Evolutionary conservation across 2,329 filamentous ascomycete genomes (phyloP), one percentile per base, ranked within the genome.

Genomic region (Fusarium protoensiforme): DNA sequence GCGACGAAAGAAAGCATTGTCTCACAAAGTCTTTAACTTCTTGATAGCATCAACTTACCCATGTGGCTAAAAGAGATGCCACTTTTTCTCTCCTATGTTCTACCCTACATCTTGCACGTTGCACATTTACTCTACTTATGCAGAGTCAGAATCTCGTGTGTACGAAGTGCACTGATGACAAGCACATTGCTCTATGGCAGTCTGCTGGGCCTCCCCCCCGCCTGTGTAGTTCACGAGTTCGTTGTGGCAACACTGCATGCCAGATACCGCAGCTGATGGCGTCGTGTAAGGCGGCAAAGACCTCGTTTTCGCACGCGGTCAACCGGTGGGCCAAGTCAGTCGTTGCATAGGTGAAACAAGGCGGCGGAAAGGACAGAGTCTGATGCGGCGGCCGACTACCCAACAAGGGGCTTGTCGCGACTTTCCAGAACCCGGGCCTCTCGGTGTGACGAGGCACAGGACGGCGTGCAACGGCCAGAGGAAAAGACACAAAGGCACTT

Each of bases 261-360:
- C 33, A 76, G 76, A 78, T 78, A 74, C 69, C 70, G 76, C 72
- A 78, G 62, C 67, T 65, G 67, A 68, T 67, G 62, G 65, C 36
- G 72, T 59, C 38, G 75, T 77, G 75, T 59, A 68, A 73, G 63
- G 70, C 67, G 48, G 60, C 46, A 31, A 69, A 68, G 46, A 67
- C 75, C 75, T 77, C 73, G 71, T 75, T 77, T 75, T 74, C 69
- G 58, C 48, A 72, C 64, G 61, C 67, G 53, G 56, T 54, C 67
- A 68, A 65, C 67, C 39, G 67, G 29, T 41, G 36, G 61, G 68
- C 64, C 71, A 71, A 69, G 60, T 63, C 62, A 61, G 64, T 68
- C 20, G 31, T 62, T 68, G 64, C 71, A 69, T 62, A 64, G 29
- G 62, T 54, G 57, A 41, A 61, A 70, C 72, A 57, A 38, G 53